phyloP scores from a whole-genome alignment of 2,329 filamentous ascomycete genomes.

The Exophiala alcalophila region DNA sequence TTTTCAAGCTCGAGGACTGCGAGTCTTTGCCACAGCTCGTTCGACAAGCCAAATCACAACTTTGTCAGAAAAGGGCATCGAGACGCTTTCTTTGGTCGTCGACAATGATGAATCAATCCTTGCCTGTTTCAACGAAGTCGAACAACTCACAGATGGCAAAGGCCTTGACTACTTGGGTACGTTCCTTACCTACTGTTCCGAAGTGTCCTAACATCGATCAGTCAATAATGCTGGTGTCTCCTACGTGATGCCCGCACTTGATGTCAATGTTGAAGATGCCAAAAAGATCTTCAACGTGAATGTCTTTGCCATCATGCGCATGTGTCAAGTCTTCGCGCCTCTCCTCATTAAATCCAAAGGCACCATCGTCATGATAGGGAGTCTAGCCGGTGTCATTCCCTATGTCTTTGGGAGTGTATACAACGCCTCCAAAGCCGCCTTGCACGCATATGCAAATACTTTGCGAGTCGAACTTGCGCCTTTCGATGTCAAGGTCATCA shows the following conservation, averaged over 20 bases:
- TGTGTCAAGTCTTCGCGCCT: conserved; percentile 38
- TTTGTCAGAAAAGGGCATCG: conserved; percentile 24
- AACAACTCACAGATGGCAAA: conserved; percentile 18
- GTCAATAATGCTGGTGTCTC: conserved; percentile 28
- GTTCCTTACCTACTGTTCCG: background rate
- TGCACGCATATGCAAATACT: conserved; percentile 58
- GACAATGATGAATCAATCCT: conserved; percentile 24
- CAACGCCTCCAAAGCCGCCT: conserved; percentile 58
- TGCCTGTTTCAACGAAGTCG: conserved; percentile 8
- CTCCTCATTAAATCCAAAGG: conserved; percentile 27
- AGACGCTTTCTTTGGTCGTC: conserved; percentile 34
- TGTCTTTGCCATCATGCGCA: conserved; percentile 34
- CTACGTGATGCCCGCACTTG: conserved; percentile 33
- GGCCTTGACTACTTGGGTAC: conserved; percentile 27
- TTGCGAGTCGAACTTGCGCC: conserved; percentile 46
- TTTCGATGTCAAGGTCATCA: conserved; percentile 50
- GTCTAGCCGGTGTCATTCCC: conserved; percentile 23
- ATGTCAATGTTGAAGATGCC: conserved; percentile 33
- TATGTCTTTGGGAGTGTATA: conserved; percentile 40
- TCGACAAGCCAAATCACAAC: conserved; percentile 18
- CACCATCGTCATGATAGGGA: conserved; percentile 27
- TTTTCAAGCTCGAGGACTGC: conserved; percentile 37
- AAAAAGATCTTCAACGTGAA: conserved; percentile 38
- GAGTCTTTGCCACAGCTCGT: conserved; percentile 43
- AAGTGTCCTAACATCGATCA: background rate